Evolutionary conservation across 306 rosid genomes (phyloP).

Genomic region (Cucumis sativus): Cucumber_9930_V3 NC_026658.2:1539001-1539500

Average conservation of each 20-base stretch:
- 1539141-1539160: neutral
- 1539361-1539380: neutral
- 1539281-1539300: constrained; percentile 62
- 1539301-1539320: constrained; percentile 68
- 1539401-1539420: neutral
- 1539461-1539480: too few relatives aligned
- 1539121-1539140: neutral
- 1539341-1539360: constrained; percentile 7
- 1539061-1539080: neutral
- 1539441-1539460: too few relatives aligned
- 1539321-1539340: constrained; percentile 30
- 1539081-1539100: neutral
- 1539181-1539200: neutral
- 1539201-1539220: constrained; percentile 55
- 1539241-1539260: constrained; percentile 61
- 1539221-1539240: constrained; percentile 81
- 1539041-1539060: neutral
- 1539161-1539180: neutral
- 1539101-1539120: neutral
- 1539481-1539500: too few relatives aligned
- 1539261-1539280: constrained; percentile 54
- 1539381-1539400: neutral
- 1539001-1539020: neutral
- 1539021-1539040: neutral
- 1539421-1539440: too few relatives aligned